Evolutionary conservation across 2,329 filamentous ascomycete genomes (phyloP), one percentile per base, ranked within the genome.

Genomic region (Aspergillus arachidicola): DNA sequence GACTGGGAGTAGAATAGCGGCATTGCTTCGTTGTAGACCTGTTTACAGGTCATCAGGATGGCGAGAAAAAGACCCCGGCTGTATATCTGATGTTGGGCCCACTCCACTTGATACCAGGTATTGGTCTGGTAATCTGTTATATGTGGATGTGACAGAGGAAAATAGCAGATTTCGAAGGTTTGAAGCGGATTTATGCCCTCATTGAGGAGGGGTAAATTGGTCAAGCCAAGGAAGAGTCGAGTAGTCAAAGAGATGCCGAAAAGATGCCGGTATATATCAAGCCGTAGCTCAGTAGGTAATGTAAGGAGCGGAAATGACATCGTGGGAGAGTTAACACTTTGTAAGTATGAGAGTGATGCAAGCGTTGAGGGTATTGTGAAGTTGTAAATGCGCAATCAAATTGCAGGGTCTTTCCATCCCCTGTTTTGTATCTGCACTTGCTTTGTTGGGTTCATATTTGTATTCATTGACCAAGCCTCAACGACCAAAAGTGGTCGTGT

Each of bases 151-250:
- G 14, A 3, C 6, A 3, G 14, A 36, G 34, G 14, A 16, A 16
- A 16, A 36, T 16, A 6, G 12, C 5, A 16, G 34, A 36, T 36
- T 4, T 14, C 34, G 1, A 36, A 36, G 34, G 34, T 36, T 6
- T 14, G 34, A 12, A 0, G 12, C 14, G 12, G 0, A 6, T 14
- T 14, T 6, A 1, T 5, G 0, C 12, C 12, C 1, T 12, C 34
- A 6, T 6, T 36, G 12, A 14, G 34, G 34, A 4, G 32, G 11
- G 32, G 32, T 12, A 12, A 36, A 1, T 2, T 2, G 12, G 12
- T 5, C 34, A 14, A 12, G 6, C 12, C 14, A 16, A 36, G 14
- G 34, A 36, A 0, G 34, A 36, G 34, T 7, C 34, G 34, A 6
- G 34, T 16, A 36, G 14, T 36, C 3, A 5, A 14, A 0, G 14